Percentiles rank a stretch among this genome's conserved stretches.
phyloP scores from a whole-genome alignment of 2,329 filamentous ascomycete genomes.

The Grosmannia clavigera region DNA sequence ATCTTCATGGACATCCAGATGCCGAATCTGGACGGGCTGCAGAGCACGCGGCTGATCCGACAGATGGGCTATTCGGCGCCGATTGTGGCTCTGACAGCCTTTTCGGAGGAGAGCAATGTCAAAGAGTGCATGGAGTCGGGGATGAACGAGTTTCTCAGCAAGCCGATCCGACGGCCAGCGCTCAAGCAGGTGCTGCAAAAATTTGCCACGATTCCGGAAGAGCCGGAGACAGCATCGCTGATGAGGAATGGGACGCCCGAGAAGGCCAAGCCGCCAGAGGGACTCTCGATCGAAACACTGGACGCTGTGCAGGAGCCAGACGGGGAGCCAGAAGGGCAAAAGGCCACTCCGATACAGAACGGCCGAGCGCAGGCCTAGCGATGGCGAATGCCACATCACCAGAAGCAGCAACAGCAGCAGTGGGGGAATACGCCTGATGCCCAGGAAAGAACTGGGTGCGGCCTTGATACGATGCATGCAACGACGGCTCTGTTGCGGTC shows the following conservation, averaged over 20 bases:
- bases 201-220: slow-evolving; percentile 70
- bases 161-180: slow-evolving; percentile 67
- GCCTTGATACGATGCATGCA: background rate
- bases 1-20: slow-evolving; percentile 97
- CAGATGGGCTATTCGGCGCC: slow-evolving; percentile 77
- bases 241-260: slow-evolving; percentile 21
- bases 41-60: slow-evolving; percentile 75
- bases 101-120: slow-evolving; percentile 80
- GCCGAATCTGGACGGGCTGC: slow-evolving; percentile 82
- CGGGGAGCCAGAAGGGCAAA: background rate
- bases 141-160: slow-evolving; percentile 80
- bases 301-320: background rate
- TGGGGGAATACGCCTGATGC: background rate
- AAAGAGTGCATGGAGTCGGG: slow-evolving; percentile 78
- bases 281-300: background rate
- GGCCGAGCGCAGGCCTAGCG: background rate
- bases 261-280: background rate
- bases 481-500: background rate
- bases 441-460: background rate
- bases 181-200: slow-evolving; percentile 78
- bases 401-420: background rate
- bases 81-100: slow-evolving; percentile 83
- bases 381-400: background rate
- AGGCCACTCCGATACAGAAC: background rate
- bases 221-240: slow-evolving; percentile 34